These are phyloP conservation scores for Monilinia laxa DNA, from an alignment of 2,329 filamentous ascomycete species.

Conservation along the genomic window DNA sequence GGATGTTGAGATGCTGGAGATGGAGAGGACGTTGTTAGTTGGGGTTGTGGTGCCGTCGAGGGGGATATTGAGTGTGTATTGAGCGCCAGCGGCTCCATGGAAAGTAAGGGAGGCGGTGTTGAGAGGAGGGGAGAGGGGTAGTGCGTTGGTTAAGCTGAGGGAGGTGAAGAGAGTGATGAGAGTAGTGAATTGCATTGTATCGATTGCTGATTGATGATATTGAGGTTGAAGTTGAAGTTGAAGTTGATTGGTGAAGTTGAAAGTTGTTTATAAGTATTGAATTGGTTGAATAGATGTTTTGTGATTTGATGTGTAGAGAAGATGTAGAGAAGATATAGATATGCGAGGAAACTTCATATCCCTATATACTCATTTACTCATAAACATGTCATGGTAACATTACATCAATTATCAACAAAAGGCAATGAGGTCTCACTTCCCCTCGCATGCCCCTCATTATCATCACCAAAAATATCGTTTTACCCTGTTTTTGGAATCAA, in stretches of 20 bases:
- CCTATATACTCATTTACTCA: neutral
- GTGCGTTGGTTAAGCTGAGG: constrained; percentile 28
- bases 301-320: neutral
- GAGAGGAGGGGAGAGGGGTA: constrained; percentile 25
- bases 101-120: constrained; percentile 28
- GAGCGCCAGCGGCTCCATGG: constrained; percentile 34
- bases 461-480: neutral
- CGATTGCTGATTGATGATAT: too few species aligned
- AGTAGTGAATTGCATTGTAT: constrained; percentile 31
- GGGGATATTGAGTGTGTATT: constrained; percentile 31
- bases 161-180: constrained; percentile 29
- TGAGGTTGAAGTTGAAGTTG: too few species aligned
- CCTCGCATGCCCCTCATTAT: neutral
- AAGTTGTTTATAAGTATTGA: neutral
- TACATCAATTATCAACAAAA: neutral
- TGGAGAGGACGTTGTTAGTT: constrained; percentile 26
- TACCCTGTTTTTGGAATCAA: neutral
- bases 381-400: neutral
- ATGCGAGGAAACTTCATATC: neutral
- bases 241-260: neutral
- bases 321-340: neutral
- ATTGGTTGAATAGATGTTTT: neutral
- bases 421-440: neutral
- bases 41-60: constrained; percentile 27
- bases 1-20: constrained; percentile 27